Conservation (phyloP, 148 eudicot genomes). For the Amaranthus hypochondriacus region DNA sequence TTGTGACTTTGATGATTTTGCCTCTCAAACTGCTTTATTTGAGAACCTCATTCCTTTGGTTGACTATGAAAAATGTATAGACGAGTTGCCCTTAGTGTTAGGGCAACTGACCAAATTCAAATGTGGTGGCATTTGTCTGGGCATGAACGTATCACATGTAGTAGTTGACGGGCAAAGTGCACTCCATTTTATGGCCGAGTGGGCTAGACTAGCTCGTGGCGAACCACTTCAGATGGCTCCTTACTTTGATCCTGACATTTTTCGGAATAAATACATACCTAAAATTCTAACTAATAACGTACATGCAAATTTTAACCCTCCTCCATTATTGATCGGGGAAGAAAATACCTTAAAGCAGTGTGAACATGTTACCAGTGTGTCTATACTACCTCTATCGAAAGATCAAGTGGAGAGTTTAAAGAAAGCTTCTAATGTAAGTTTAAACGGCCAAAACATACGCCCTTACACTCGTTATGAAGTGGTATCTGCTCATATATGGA, state of each 20-base stretch:
- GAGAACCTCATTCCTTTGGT: slow-evolving; percentile 27
- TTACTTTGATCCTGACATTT: slow-evolving; percentile 17
- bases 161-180: slow-evolving; percentile 37
- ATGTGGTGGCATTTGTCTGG: slow-evolving; percentile 39
- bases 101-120: slow-evolving; percentile 32
- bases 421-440: slow-evolving; percentile 14
- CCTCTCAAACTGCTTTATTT: slow-evolving; percentile 19
- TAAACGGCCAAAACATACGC: background rate
- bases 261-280: slow-evolving; percentile 13
- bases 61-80: slow-evolving; percentile 34
- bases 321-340: slow-evolving; percentile 23
- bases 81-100: slow-evolving; percentile 35
- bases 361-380: slow-evolving; percentile 24
- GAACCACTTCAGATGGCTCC: slow-evolving; percentile 24
- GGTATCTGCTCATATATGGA: slow-evolving; percentile 37
- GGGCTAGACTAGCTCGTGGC: slow-evolving; percentile 45
- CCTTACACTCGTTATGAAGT: slow-evolving; percentile 34
- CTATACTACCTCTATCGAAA: slow-evolving; percentile 17
- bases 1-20: slow-evolving; percentile 31
- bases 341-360: slow-evolving; percentile 22
- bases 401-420: slow-evolving; percentile 29
- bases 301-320: background rate
- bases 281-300: background rate
- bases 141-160: slow-evolving; percentile 34
- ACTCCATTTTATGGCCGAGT: slow-evolving; percentile 34